phyloP scores from a whole-genome alignment of 1,139 yeast genomes.

The Saccharomyces pastorianus region DNA sequence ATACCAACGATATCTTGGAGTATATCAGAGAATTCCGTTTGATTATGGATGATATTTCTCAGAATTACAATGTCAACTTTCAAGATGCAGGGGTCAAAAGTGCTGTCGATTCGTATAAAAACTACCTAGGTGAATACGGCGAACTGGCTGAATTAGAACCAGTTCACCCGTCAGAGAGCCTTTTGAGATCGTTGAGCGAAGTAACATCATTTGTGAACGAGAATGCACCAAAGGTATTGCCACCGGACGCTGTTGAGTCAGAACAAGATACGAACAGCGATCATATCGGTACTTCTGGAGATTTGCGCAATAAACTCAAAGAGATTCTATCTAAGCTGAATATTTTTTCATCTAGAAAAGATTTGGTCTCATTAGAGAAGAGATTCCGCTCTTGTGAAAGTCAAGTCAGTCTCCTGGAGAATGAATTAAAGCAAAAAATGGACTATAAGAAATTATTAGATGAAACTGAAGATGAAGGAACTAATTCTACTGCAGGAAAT shows the following conservation, averaged over 20 bases:
- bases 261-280: background rate
- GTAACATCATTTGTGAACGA: conserved; percentile 12
- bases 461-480: background rate
- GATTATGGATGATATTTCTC: conserved; percentile 28
- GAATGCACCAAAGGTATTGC: conserved; percentile 9
- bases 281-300: background rate
- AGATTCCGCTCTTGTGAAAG: background rate
- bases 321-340: conserved; percentile 5
- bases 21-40: conserved; percentile 13
- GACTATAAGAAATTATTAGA: background rate
- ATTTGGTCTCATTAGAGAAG: background rate
- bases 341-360: background rate
- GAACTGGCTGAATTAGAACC: conserved; percentile 2
- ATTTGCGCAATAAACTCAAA: conserved; percentile 6
- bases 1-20: conserved; percentile 15
- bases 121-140: conserved; percentile 33
- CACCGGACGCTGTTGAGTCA: background rate
- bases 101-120: conserved; percentile 55
- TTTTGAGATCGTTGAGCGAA: conserved; percentile 12
- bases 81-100: conserved; percentile 82
- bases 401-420: background rate
- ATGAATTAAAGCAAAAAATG: background rate
- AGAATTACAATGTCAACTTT: conserved; percentile 77
- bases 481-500: conserved; percentile 5
- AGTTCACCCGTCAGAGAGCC: conserved; percentile 15